phyloP scores from a whole-genome alignment of 2,329 filamentous ascomycete genomes.

The Beauveria scarabaeidicola region DNA sequence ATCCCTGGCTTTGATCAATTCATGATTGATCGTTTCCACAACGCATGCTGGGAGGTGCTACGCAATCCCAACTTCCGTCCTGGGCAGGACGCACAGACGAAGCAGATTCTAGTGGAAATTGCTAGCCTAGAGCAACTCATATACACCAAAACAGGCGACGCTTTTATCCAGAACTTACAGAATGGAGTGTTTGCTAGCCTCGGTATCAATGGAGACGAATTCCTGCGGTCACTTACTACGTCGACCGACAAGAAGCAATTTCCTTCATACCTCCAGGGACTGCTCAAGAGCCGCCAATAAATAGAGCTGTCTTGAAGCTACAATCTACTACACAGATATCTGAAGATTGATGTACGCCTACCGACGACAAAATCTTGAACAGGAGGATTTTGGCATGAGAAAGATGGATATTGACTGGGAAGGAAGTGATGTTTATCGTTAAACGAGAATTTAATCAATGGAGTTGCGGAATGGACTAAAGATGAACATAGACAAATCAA shows the following conservation, averaged over 20 bases:
- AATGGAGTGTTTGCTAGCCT: slow-evolving; percentile 55
- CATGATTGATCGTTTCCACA: slow-evolving; percentile 81
- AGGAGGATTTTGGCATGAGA: neutral
- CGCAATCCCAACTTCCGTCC: slow-evolving; percentile 71
- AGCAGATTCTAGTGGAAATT: slow-evolving; percentile 81
- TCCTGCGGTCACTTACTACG: slow-evolving; percentile 50
- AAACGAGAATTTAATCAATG: slow-evolving; percentile 2
- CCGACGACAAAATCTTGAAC: neutral
- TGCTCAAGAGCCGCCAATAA: slow-evolving; percentile 40
- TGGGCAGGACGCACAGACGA: slow-evolving; percentile 73
- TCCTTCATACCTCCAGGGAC: slow-evolving; percentile 52
- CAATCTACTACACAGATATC: neutral
- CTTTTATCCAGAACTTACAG: slow-evolving; percentile 65
- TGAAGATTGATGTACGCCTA: neutral
- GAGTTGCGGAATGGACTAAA: slow-evolving; percentile 7
- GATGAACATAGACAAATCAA: slow-evolving; percentile 7
- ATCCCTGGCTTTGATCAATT: slow-evolving; percentile 90
- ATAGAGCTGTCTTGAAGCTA: neutral
- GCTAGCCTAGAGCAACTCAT: slow-evolving; percentile 81
- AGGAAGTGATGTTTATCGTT: neutral
- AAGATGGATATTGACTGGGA: neutral
- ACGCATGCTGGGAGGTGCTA: slow-evolving; percentile 82
- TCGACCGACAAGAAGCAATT: slow-evolving; percentile 53
- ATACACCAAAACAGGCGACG: slow-evolving; percentile 78
- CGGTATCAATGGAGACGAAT: slow-evolving; percentile 54